These are phyloP conservation scores for Triticum turgidum DNA, from an alignment of 176 grass and related monocot genomes.

Conservation along the genomic window DNA sequence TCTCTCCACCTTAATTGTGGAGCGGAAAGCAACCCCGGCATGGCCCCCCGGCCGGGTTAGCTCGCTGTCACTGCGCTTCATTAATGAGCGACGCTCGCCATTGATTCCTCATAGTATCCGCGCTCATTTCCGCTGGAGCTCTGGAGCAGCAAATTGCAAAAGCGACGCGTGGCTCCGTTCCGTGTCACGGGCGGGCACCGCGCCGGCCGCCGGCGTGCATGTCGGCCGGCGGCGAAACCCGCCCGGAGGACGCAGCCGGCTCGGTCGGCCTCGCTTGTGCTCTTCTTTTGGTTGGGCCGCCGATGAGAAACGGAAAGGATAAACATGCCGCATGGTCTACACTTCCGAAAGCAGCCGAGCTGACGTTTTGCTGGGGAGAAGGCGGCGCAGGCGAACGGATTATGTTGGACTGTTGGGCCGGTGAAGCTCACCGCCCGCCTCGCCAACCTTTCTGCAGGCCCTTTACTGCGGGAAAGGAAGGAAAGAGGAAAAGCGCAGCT, in stretches of 20 bases:
- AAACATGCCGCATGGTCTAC: neutral
- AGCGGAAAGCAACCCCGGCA: neutral
- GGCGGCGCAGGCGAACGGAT: neutral
- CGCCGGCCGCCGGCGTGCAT: neutral
- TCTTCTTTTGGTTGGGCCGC: neutral
- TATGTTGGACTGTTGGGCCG: neutral
- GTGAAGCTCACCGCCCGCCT: slow-evolving; percentile 6
- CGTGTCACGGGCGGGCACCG: neutral
- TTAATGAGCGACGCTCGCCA: neutral
- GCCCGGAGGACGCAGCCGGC: too few species aligned
- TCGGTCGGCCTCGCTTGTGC: neutral
- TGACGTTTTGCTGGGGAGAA: neutral
- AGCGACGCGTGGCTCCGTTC: neutral
- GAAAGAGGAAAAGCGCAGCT: neutral
- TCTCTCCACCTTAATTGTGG: slow-evolving; percentile 15
- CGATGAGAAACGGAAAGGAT: neutral
- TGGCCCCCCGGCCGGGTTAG: slow-evolving; percentile 1
- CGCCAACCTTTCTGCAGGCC: neutral
- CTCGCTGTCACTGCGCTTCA: neutral
- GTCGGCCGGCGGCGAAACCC: neutral
- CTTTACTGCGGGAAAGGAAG: neutral
- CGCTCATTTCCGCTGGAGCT: neutral
- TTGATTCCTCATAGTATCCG: slow-evolving; percentile 18
- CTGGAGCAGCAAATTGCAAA: neutral
- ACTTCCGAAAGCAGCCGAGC: neutral